Percentiles rank a stretch among this genome's conserved stretches.
phyloP scores from a whole-genome alignment of 1,284 basidiomycete species.

The Earliella scabrosa region DNA sequence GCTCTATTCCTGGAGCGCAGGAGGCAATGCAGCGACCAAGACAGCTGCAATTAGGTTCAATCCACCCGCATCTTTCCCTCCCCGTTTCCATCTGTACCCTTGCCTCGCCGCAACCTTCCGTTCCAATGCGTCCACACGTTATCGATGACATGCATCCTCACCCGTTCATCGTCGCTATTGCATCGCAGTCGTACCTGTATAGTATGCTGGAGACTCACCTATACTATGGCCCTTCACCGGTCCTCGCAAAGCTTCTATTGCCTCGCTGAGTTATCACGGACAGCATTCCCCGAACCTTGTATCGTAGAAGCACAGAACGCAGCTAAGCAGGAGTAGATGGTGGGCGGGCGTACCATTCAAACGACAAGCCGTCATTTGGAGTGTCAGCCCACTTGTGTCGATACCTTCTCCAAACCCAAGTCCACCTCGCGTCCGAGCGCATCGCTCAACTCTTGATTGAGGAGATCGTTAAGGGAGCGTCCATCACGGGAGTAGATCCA shows the following conservation, averaged over 20 bases:
- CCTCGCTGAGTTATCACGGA: neutral
- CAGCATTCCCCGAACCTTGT: neutral
- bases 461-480: conserved; percentile 61
- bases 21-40: conserved; percentile 40
- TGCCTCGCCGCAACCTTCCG: neutral
- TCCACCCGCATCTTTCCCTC: neutral
- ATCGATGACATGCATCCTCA: neutral
- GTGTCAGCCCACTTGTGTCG: conserved; percentile 18
- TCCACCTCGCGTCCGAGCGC: conserved; percentile 36
- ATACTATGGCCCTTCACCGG: neutral
- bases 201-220: neutral
- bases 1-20: conserved; percentile 66
- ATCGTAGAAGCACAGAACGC: no score
- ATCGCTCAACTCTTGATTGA: conserved; percentile 68
- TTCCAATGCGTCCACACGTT: neutral
- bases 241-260: neutral
- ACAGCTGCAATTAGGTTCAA: neutral
- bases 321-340: no score
- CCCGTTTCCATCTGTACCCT: neutral
- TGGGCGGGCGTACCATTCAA: neutral
- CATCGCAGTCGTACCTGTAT: neutral
- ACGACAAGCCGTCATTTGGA: no score
- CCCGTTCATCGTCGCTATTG: neutral
- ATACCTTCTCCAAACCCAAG: conserved; percentile 29
- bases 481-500: conserved; percentile 85